Conservation (phyloP, 495 filamentous ascomycete species). For the Evernia prunastri region DNA sequence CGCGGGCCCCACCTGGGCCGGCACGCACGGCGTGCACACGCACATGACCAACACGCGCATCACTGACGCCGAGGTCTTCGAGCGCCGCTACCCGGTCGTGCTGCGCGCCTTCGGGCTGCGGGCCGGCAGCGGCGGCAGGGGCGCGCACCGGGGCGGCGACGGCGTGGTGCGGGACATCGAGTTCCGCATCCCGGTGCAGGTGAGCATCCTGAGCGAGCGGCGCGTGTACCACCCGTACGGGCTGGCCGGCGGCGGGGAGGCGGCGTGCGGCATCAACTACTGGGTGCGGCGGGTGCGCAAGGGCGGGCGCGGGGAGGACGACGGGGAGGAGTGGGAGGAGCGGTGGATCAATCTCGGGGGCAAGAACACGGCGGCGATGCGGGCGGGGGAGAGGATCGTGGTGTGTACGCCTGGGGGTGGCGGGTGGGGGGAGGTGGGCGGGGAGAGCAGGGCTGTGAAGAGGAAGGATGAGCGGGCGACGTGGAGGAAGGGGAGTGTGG, state of each 20-base stretch:
- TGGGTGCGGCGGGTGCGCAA: slow-evolving; percentile 68
- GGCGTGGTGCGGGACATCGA: slow-evolving; percentile 93
- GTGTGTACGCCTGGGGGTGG: slow-evolving; percentile 52
- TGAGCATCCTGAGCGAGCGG: slow-evolving; percentile 81
- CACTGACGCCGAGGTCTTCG: slow-evolving; percentile 93
- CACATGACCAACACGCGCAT: slow-evolving; percentile 99
- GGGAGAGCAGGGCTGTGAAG: slow-evolving; percentile 20
- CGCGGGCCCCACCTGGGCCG: slow-evolving; percentile 80
- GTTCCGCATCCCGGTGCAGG: slow-evolving; percentile 82
- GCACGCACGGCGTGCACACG: slow-evolving; percentile 82
- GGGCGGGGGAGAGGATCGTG: slow-evolving; percentile 80
- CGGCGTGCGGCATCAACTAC: slow-evolving; percentile 70
- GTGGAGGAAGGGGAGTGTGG: slow-evolving; percentile 30
- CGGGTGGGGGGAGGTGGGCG: slow-evolving; percentile 38
- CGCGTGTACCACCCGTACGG: slow-evolving; percentile 86
- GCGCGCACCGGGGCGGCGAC: slow-evolving; percentile 76
- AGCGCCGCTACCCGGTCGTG: slow-evolving; percentile 84
- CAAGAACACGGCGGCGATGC: slow-evolving; percentile 89
- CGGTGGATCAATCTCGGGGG: slow-evolving; percentile 76
- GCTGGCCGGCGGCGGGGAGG: slow-evolving; percentile 78
- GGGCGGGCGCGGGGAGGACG: slow-evolving; percentile 28
- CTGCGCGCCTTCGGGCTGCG: slow-evolving; percentile 77
- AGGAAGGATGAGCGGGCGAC: slow-evolving; percentile 20
- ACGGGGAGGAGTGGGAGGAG: slow-evolving; percentile 48
- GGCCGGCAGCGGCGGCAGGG: slow-evolving; percentile 61